Evolutionary conservation across 805 yeast genomes (phyloP), one percentile per base, ranked within the genome.

Genomic region (Candida montana): DNA sequence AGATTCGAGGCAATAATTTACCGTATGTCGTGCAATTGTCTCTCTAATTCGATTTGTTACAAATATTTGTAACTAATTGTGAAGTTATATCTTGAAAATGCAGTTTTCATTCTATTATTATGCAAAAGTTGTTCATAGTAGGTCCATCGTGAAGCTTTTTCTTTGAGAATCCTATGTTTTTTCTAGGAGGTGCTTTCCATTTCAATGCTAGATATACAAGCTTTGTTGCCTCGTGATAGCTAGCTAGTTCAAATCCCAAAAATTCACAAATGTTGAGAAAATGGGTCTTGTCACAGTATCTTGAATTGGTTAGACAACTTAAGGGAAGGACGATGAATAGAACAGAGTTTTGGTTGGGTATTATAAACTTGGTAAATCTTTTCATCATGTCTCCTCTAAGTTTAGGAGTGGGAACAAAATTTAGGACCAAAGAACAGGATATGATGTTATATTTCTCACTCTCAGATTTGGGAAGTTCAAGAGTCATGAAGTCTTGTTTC

Each of bases 381-480:
- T 55, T 54, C 48, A 89, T 64, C 97, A 91, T 91, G 5, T 72
- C 74, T 3, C 97, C 97, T 40, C 99, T 64, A 12, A 64, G 74
- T 8, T 52, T 53, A 0, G 90, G 77, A 1, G 77, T 76, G 0
- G 96, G 86, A 1, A 91, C 96, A 62, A 86, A 91, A 57, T 91
- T 91, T 12, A 91, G 66, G 30, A 91, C 99, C 41, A 91, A 61
- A 0, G 96, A 87, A 47, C 95, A 83, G 7, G 95, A 86, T 1
- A 91, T 67, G 21, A 87, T 53, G 48, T 81, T 72, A 57, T 81
- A 90, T 41, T 58, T 68, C 7, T 76, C 81, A 0, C 49, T 42
- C 0, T 64, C 67, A 4, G 42, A 19, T 6, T 31, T 41, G 0
- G 95, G 95, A 7, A 74, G 47, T 5, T 82, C 83, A 42, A 90